These are phyloP conservation scores for Arxiozyma bovina DNA, from an alignment of 1,139 yeast genomes.

Conservation along the genomic window DNA sequence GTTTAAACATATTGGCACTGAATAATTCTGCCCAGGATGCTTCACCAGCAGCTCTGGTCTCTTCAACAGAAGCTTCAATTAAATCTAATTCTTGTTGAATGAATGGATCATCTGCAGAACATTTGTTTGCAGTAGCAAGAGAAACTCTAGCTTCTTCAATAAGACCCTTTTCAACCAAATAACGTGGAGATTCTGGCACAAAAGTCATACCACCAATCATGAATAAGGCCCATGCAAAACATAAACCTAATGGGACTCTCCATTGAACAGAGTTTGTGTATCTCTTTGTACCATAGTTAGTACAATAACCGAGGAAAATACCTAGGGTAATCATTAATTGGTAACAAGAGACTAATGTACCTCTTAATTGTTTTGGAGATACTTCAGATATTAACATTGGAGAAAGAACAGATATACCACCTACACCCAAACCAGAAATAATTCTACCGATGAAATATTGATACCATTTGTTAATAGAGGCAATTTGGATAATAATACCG, in stretches of 20 bases:
- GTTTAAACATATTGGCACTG: slow-evolving; percentile 50
- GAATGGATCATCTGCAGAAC: slow-evolving; percentile 46
- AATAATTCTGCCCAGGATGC: slow-evolving; percentile 64
- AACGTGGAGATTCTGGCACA: slow-evolving; percentile 79
- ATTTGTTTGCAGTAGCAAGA: slow-evolving; percentile 52
- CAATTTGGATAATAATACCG: slow-evolving; percentile 58
- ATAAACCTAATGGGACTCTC: slow-evolving; percentile 55
- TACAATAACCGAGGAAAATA: slow-evolving; percentile 56
- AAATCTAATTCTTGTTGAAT: slow-evolving; percentile 51
- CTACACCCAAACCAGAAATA: slow-evolving; percentile 59
- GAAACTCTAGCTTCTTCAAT: slow-evolving; percentile 53
- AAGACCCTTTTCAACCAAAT: slow-evolving; percentile 44
- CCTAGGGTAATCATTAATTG: slow-evolving; percentile 60
- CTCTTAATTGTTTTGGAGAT: slow-evolving; percentile 62
- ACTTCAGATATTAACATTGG: slow-evolving; percentile 63
- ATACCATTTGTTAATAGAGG: slow-evolving; percentile 45
- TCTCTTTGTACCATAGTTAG: slow-evolving; percentile 50
- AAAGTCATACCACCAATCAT: slow-evolving; percentile 48
- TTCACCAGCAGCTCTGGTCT: slow-evolving; percentile 52
- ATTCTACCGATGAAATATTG: slow-evolving; percentile 57
- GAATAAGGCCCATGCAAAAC: slow-evolving; percentile 39
- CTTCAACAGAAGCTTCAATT: slow-evolving; percentile 55
- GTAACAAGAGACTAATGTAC: slow-evolving; percentile 56
- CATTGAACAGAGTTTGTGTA: slow-evolving; percentile 45
- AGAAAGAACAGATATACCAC: slow-evolving; percentile 52